Base-by-base conservation (phyloP, 1,284 basidiomycete species). In the Xerocomus minutiporus region DNA sequence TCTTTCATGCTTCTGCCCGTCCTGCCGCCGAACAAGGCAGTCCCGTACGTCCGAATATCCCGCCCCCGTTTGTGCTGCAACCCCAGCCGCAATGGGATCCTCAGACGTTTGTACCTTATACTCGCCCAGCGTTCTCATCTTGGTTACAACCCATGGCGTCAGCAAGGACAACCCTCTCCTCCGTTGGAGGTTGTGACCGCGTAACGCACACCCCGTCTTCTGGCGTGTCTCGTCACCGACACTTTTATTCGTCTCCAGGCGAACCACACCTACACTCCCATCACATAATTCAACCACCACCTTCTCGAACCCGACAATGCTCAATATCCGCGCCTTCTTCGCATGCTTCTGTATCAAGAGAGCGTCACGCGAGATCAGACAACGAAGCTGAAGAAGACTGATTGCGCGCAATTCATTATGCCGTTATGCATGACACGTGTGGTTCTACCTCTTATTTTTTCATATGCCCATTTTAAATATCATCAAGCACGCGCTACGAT, bases 61-160 rank as follows among this genome's bases (percentile, higher is more conserved):
- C 82, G 8, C 83, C 83, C 20, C 82, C 83, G 8, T 84, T 81
- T 58, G 78, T 81, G 17, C 70, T 86, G n/a, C 81, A 85, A 62
- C 83, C 84, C 4, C 71, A 69, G 52, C 83, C 83, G 4, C 81
- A 80, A 48, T 85, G 83, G 82, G 79, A 83, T 55, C 68, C 65
- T 39, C 63, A 68, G 12, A 64, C 72, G 5, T 73, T 75, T 58
- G 55, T 66, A 25, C 64, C 72, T 12, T 61, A 69, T 50, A 67
- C 71, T 1, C 66, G 71, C 12, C 71, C 74, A 23, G 65, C 65
- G 9, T 67, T 67, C 51, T 53, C 69, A 12, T 63, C 72, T 4
- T 77, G 77, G 75, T 71, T 74, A 5, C 70, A 66, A 47, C 51
- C 34, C 65, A 36, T 36, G 31, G 28, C 36, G 17, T 54, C 57